phyloP scores from a whole-genome alignment of 768 basidiomycete genomes.

The Basidioascus undulatus region DNA sequence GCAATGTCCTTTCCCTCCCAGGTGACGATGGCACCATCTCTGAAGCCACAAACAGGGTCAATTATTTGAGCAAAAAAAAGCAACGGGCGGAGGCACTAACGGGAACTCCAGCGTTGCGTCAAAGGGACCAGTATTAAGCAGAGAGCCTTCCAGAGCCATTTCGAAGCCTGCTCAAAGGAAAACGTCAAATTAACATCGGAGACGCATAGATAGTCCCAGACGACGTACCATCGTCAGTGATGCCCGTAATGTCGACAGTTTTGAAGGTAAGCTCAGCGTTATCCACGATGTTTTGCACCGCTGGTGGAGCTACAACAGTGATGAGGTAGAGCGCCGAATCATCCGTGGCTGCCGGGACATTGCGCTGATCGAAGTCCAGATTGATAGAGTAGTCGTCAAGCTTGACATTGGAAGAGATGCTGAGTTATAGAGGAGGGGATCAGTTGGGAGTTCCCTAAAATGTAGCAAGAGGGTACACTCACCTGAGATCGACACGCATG shows the following conservation, averaged over 20 bases:
- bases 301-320: slow-evolving; percentile 42
- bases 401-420: slow-evolving; percentile 29
- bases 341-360: slow-evolving; percentile 37
- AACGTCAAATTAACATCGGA: background rate
- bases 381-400: slow-evolving; percentile 41
- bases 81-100: too few species aligned
- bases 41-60: too few species aligned
- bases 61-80: too few species aligned
- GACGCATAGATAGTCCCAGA: slow-evolving; percentile 16
- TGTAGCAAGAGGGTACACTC: too few species aligned
- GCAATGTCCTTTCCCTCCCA: slow-evolving; percentile 44
- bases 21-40: slow-evolving; percentile 37
- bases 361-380: slow-evolving; percentile 32
- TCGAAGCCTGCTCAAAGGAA: background rate
- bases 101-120: slow-evolving; percentile 43
- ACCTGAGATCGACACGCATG: slow-evolving; percentile 30
- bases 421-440: too few species aligned
- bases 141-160: too few species aligned
- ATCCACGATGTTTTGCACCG: slow-evolving; percentile 40
- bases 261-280: slow-evolving; percentile 30
- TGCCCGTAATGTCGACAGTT: slow-evolving; percentile 33
- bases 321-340: slow-evolving; percentile 38
- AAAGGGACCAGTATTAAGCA: slow-evolving; percentile 39
- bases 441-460: too few species aligned
- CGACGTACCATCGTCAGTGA: slow-evolving; percentile 32